Percentiles rank a stretch among this genome's conserved stretches.
Conservation (phyloP, 192 early-diverging fungal genomes). For the Backusella liffmaniae region DNA sequence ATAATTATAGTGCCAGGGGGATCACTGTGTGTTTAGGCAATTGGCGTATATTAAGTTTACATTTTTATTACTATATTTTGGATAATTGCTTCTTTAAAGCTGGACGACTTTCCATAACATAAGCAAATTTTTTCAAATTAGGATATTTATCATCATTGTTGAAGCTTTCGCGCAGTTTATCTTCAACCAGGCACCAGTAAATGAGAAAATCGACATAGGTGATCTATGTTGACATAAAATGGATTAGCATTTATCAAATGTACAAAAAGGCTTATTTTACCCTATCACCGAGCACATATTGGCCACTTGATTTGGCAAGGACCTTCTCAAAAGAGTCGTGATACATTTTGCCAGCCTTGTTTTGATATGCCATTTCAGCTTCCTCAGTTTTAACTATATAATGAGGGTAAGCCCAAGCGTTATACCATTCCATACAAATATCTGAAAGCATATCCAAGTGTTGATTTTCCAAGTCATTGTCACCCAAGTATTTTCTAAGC, state of each 20-base stretch:
- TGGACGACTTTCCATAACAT: neutral
- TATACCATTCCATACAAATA: neutral
- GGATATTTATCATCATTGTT: neutral
- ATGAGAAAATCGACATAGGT: neutral
- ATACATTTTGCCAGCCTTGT: neutral
- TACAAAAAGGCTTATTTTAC: neutral
- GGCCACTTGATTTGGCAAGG: neutral
- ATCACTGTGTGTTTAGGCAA: too few species aligned
- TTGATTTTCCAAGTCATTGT: neutral
- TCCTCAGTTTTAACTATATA: neutral
- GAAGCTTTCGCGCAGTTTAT: neutral
- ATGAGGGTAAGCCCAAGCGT: neutral
- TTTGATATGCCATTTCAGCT: neutral
- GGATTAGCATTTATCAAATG: neutral
- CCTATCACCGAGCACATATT: neutral
- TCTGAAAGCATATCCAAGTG: neutral
- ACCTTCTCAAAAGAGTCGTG: neutral
- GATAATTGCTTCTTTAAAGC: neutral
- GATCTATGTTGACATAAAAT: neutral
- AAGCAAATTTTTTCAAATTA: neutral
- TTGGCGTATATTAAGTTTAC: too few species aligned
- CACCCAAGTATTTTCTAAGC: neutral
- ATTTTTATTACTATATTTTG: neutral
- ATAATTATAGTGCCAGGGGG: too few species aligned
- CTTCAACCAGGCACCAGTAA: neutral